Base-by-base conservation (phyloP, 129 eudicot species). In the Tagetes erecta region DNA sequence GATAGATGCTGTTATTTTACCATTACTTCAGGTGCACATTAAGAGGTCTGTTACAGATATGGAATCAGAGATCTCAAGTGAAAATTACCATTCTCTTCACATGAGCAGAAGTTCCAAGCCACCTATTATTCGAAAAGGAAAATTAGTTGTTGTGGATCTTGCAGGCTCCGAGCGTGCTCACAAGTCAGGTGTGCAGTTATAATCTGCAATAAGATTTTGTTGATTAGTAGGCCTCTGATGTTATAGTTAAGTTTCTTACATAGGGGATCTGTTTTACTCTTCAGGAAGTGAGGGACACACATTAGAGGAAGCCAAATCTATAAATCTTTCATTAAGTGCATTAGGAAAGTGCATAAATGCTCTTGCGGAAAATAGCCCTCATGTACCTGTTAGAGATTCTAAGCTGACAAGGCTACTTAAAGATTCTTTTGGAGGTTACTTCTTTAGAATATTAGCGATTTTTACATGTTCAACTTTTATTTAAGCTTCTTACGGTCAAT, bases 391-490 rank as follows among this genome's bases (percentile, higher is more conserved):
- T 80, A 96, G 99, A 75, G 99, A 95, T 83, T 95, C 99, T 30
- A 95, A 95, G 80, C 88, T 95, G 75, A 95, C 99, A 3, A 91
- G 99, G 84, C 83, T 95, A 75, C 99, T 95, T 64, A 95, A 83
- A 83, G 99, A 95, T 91, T 95, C 99, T 73, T 95, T 95, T 91
- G 99, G 99, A 87, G 99, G 99, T 84, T 49, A 85, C 86, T n/a
- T 72, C 58, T 14, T 59, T 34, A 27, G 5, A 46, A 44, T 63
- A 9, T 20, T 37, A 68, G 44, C 68, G 64, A 46, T 53, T 62
- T 12, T 33, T 46, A 10, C n/a, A 1, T 58, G 20, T 46, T 5
- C 11, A 10, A 35, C 31, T 62, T 66, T 12, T 10, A 56, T 45
- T 31, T 42, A 67, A 66, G 71, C 33, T 59, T 36, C n/a, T 60